A percentile compares a stretch with the other conserved stretches of the same genome.
Conservation (phyloP, 768 basidiomycete species). For the Russula griseocarnosa region DNA sequence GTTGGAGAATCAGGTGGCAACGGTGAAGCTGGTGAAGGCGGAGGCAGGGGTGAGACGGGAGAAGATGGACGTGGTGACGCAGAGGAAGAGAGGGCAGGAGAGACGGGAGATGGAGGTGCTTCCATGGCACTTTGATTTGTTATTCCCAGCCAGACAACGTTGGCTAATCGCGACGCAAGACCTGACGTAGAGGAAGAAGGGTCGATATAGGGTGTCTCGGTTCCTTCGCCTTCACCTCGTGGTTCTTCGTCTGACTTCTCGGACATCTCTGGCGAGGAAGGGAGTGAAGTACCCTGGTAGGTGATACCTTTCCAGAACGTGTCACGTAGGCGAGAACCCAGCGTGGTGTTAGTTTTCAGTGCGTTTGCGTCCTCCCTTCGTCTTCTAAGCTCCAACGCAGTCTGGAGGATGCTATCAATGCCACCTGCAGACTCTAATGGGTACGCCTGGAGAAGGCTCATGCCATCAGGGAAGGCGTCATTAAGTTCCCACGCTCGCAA, state of each 20-base stretch:
- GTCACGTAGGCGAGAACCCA: constrained; percentile 55
- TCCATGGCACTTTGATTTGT: constrained; percentile 75
- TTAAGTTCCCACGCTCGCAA: constrained; percentile 49
- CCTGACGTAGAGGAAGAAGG: constrained; percentile 31
- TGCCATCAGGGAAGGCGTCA: constrained; percentile 64
- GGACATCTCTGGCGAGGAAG: constrained; percentile 38
- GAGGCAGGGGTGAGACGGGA: constrained; percentile 31
- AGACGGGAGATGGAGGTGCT: constrained; percentile 44
- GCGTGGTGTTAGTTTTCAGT: constrained; percentile 37
- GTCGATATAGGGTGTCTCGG: constrained; percentile 37
- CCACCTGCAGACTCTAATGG: constrained; percentile 64
- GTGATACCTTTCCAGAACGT: constrained; percentile 68
- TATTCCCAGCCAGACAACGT: constrained; percentile 70
- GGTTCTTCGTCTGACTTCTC: constrained; percentile 30
- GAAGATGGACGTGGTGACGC: constrained; percentile 38
- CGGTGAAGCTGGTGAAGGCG: constrained; percentile 29
- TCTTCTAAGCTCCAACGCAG: constrained; percentile 54
- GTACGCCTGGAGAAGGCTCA: constrained; percentile 60
- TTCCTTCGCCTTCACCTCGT: constrained; percentile 44
- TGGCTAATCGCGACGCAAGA: constrained; percentile 52
- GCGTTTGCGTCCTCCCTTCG: constrained; percentile 44
- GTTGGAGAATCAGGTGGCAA: constrained; percentile 29
- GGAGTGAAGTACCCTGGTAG: constrained; percentile 45
- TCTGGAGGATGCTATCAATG: constrained; percentile 65
- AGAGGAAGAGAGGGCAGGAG: constrained; percentile 36